Conservation (phyloP, 345 rosid species). For the Geranium brycei region DNA sequence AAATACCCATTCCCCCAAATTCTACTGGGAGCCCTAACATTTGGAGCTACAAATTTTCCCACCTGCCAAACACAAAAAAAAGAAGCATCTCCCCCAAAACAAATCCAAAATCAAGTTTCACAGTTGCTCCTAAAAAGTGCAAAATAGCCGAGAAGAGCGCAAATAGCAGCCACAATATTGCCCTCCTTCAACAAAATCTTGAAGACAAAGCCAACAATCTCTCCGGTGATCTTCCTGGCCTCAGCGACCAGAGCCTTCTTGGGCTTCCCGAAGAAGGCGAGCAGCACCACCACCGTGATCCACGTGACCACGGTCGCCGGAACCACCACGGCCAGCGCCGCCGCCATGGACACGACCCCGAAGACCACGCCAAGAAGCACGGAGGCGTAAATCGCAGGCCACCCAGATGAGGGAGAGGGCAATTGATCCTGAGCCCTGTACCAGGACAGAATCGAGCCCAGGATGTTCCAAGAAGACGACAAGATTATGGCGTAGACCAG, state of each 20-base stretch:
- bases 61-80: neutral
- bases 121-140: conserved; percentile 56
- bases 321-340: conserved; percentile 88
- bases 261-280: conserved; percentile 90
- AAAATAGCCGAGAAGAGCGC: conserved; percentile 83
- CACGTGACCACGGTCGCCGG: conserved; percentile 90
- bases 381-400: conserved; percentile 89
- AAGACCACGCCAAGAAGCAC: conserved; percentile 76
- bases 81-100: neutral
- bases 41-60: neutral
- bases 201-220: conserved; percentile 60
- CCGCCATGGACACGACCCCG: conserved; percentile 74
- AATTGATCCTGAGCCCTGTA: conserved; percentile 32
- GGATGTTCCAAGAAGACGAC: conserved; percentile 58
- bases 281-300: conserved; percentile 74
- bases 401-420: conserved; percentile 20
- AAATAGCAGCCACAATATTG: conserved; percentile 71
- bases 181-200: conserved; percentile 88
- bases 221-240: conserved; percentile 77
- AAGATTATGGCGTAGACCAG: conserved; percentile 60
- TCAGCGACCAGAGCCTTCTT: conserved; percentile 58
- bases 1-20: neutral
- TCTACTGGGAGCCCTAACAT: neutral
- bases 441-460: conserved; percentile 68
- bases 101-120: conserved; percentile 11